phyloP scores from a whole-genome alignment of 2,329 filamentous ascomycete species.

The Fusarium illudens region DNA sequence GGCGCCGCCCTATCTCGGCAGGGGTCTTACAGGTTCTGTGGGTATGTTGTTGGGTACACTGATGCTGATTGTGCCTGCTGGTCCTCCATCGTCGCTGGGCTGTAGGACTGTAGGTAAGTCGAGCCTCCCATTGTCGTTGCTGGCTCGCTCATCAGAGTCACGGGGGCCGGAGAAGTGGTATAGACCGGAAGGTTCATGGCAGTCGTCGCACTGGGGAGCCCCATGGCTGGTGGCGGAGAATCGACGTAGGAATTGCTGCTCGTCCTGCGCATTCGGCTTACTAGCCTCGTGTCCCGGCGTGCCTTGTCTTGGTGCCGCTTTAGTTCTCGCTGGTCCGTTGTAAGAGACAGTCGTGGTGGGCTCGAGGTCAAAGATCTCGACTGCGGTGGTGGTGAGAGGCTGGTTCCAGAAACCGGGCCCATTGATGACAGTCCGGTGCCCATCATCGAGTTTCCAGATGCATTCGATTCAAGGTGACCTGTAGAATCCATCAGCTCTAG shows the following conservation, averaged over 20 bases:
- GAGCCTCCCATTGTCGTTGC: conserved; percentile 53
- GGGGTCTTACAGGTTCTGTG: conserved; percentile 49
- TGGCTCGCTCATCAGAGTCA: conserved; percentile 61
- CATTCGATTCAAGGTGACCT: conserved; percentile 49
- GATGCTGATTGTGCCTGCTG: conserved; percentile 48
- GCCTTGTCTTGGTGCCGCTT: conserved; percentile 69
- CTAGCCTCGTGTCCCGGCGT: conserved; percentile 65
- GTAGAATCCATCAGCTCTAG: conserved; percentile 1
- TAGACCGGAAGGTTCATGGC: conserved; percentile 59
- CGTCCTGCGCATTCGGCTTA: conserved; percentile 59
- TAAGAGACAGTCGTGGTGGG: conserved; percentile 63
- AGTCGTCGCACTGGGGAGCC: conserved; percentile 51
- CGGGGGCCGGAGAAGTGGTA: conserved; percentile 59
- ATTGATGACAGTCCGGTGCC: conserved; percentile 58
- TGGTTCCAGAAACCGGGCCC: conserved; percentile 57
- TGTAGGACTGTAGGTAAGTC: conserved; percentile 61
- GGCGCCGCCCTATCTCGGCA: conserved; percentile 36
- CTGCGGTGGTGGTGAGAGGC: conserved; percentile 59
- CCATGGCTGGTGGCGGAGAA: conserved; percentile 46
- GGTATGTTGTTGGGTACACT: conserved; percentile 47
- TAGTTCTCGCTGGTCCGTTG: conserved; percentile 67
- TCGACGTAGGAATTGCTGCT: conserved; percentile 57
- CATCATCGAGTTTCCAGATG: conserved; percentile 49
- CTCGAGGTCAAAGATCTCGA: conserved; percentile 66
- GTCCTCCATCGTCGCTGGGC: conserved; percentile 57